These are phyloP conservation scores for Aspergillus calidoustus DNA, from an alignment of 2,329 filamentous ascomycete species.

Conservation along the genomic window DNA sequence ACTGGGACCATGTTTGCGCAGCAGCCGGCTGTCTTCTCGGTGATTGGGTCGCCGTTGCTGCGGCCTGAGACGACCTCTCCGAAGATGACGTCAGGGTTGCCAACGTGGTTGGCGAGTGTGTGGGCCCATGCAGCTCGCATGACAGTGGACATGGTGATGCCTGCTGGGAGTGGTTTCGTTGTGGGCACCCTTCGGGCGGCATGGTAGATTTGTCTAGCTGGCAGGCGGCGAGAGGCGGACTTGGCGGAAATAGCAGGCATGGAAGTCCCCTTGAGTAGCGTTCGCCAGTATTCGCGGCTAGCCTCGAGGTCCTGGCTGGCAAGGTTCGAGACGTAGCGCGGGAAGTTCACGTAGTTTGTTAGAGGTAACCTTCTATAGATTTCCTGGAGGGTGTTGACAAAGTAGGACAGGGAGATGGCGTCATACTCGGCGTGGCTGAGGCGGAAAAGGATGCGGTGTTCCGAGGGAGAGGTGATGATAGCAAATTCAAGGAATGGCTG, in stretches of 20 bases:
- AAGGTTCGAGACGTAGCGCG: not conserved
- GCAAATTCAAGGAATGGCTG: conserved; percentile 13
- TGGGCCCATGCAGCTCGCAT: conserved; percentile 15
- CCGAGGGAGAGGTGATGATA: not conserved
- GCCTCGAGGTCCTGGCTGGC: not conserved
- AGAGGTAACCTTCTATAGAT: not conserved
- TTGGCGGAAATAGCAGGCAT: conserved; percentile 4
- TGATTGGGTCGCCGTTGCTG: conserved; percentile 7
- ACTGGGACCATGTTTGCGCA: conserved; percentile 18
- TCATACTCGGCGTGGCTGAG: conserved; percentile 15
- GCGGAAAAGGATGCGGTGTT: conserved; percentile 7
- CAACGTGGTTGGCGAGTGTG: not conserved
- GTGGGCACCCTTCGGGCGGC: not conserved
- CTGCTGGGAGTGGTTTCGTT: not conserved
- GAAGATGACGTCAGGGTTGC: conserved; percentile 12
- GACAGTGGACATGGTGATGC: conserved; percentile 12
- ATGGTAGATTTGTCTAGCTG: conserved; percentile 7
- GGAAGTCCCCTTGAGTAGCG: conserved; percentile 2
- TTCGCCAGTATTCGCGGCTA: conserved; percentile 6
- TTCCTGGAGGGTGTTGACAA: conserved; percentile 8
- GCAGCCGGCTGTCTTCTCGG: conserved; percentile 11
- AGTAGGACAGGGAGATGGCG: conserved; percentile 8
- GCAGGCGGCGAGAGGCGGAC: not conserved
- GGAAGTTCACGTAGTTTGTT: conserved; percentile 2
- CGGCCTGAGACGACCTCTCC: conserved; percentile 19